Percentiles rank a stretch among this genome's conserved stretches.
Conservation (phyloP, 371 early-diverging fungal genomes). For the Mucor plumbeus region DNA sequence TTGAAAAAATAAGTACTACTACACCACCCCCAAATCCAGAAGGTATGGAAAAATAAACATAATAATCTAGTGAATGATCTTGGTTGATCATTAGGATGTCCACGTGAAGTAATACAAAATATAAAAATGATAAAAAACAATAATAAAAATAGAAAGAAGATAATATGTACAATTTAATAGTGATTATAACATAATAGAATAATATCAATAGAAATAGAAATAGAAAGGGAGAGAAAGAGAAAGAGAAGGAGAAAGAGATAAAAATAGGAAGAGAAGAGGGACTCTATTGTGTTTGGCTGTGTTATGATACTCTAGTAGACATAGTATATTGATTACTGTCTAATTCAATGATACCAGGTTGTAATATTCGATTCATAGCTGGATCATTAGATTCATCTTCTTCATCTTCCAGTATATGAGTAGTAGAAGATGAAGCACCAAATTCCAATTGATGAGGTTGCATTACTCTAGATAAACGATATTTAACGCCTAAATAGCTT, state of each 20-base stretch:
- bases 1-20: not conserved
- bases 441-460: constrained; percentile 43
- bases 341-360: constrained; percentile 2
- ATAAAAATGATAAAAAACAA: not conserved
- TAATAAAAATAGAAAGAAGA: not conserved
- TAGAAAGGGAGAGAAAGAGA: not conserved
- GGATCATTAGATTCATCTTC: constrained; percentile 20
- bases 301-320: constrained; percentile 13
- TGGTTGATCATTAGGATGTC: constrained; percentile 10
- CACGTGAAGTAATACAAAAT: constrained; percentile 15
- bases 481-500: constrained; percentile 53
- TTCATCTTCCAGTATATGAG: constrained; percentile 4
- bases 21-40: too few species aligned
- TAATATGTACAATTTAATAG: constrained; percentile 8
- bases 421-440: constrained; percentile 8
- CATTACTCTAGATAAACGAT: constrained; percentile 55
- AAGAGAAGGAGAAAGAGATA: not conserved
- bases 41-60: too few species aligned
- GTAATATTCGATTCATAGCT: constrained; percentile 20
- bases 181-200: not conserved
- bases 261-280: not conserved
- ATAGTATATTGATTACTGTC: not conserved
- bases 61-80: not conserved
- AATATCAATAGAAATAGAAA: not conserved
- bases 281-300: not conserved